A percentile compares a stretch with the other conserved stretches of the same genome.
phyloP scores from a whole-genome alignment of 75 land plant genomes.

The Cupressus sempervirens region DNA sequence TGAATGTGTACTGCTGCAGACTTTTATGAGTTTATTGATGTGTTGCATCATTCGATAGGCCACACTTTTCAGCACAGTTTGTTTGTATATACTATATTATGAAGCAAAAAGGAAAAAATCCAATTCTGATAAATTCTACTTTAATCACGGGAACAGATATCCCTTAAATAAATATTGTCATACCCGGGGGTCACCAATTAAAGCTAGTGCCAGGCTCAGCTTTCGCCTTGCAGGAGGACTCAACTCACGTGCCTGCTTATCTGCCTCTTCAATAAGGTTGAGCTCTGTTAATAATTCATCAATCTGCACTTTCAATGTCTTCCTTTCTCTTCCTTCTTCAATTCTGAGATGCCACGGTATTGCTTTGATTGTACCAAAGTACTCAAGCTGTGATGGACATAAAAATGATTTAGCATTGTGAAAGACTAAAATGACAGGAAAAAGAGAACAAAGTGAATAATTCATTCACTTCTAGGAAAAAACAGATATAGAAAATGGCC shows the following conservation, averaged over 20 bases:
- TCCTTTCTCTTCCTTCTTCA: conserved; percentile 7
- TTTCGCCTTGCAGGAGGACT: conserved; percentile 26
- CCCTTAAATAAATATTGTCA: not conserved
- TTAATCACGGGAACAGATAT: not conserved
- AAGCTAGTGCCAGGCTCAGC: conserved; percentile 30
- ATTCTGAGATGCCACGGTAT: conserved; percentile 23
- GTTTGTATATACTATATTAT: not conserved
- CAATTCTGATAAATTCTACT: not conserved
- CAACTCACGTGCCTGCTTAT: conserved; percentile 20
- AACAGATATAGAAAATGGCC: not conserved
- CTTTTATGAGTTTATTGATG: not conserved
- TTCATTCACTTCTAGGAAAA: not conserved
- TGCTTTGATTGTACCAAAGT: conserved; percentile 29
- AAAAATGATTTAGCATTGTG: conserved; percentile 9
- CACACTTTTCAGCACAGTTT: not conserved
- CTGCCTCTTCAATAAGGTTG: conserved; percentile 27
- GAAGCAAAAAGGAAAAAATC: not conserved
- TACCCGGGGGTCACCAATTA: conserved; percentile 35
- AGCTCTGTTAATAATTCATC: conserved; percentile 30
- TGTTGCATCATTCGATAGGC: not conserved
- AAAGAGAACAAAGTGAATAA: not conserved
- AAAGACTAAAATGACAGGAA: not conserved
- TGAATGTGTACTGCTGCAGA: not conserved
- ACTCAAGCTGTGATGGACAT: conserved; percentile 22
- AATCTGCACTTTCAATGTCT: conserved; percentile 14